Percentiles rank a stretch among this genome's conserved stretches.
These are phyloP conservation scores for Metschnikowia noctiluminum DNA, from an alignment of 805 yeast species.

Conservation along the genomic window DNA sequence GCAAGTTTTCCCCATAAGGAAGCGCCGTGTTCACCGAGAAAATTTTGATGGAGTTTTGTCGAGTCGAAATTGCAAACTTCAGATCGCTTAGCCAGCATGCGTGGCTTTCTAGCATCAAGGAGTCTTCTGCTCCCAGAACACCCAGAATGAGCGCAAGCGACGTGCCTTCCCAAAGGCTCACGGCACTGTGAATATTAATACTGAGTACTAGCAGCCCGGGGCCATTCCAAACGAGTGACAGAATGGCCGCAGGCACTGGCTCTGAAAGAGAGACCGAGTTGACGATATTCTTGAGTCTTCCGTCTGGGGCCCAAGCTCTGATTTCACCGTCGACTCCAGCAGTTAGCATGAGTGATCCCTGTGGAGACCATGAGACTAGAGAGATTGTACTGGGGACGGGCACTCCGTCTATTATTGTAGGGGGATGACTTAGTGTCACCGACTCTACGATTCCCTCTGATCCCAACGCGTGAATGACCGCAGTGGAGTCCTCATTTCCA, in stretches of 20 bases:
- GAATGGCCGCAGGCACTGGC: constrained; percentile 37
- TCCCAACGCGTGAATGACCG: constrained; percentile 39
- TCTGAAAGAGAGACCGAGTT: constrained; percentile 19
- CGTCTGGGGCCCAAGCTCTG: constrained; percentile 74
- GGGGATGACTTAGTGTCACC: constrained; percentile 35
- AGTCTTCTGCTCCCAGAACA: constrained; percentile 17
- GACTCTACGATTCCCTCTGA: constrained; percentile 28
- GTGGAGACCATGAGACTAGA: constrained; percentile 59
- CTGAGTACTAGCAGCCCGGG: constrained; percentile 54
- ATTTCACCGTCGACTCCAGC: constrained; percentile 70
- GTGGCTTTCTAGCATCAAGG: constrained; percentile 32
- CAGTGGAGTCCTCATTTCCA: constrained; percentile 50
- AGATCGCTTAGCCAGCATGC: constrained; percentile 71
- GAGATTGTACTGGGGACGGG: constrained; percentile 26
- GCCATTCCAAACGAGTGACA: constrained; percentile 58
- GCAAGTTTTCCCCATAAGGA: constrained; percentile 14
- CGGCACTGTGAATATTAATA: constrained; percentile 44
- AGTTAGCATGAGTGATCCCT: constrained; percentile 60
- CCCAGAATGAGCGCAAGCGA: constrained; percentile 34
- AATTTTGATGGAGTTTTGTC: constrained; percentile 51
- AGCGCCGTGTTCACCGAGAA: constrained; percentile 35
- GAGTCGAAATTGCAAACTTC: constrained; percentile 70
- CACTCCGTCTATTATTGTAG: constrained; percentile 18
- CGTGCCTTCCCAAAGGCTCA: constrained; percentile 62
- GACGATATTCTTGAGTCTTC: constrained; percentile 53